Base-by-base conservation (phyloP, 2,329 filamentous ascomycete species). In the Cladosporium sp. region DNA sequence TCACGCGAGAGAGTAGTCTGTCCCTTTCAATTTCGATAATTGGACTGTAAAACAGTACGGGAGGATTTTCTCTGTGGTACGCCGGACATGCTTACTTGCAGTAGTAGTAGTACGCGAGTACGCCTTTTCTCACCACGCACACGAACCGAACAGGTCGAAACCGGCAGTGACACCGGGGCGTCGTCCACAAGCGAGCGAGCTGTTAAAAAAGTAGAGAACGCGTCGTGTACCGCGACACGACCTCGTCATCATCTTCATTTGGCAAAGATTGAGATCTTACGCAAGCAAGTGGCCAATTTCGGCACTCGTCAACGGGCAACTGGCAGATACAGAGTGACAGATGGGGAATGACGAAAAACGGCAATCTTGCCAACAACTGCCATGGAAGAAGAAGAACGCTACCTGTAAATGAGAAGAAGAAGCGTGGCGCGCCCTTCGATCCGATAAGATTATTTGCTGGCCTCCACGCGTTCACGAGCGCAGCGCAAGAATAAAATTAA, bases 191-290 rank as follows among this genome's bases (percentile, higher is more conserved):
- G 51, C 51, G 26, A 30, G 23, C 13, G 51, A 54, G 51, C 26
- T 21, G 51, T 54, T n/a, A 30, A 28, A 32, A 18, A 21, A 28
- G 32, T 11, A 30, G 5, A 54, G 25, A 11, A 54, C 51, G 51
- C 51, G 51, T 54, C 51, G 51, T 54, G 51, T 23, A 4, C 1
- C 51, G 51, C 51, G 51, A 54, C 51, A 54, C 51, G 51, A 32
- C 18, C n/a, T 54, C 8, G 3, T n/a, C 49, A 13, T 23, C 39
- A 46, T 46, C 18, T 18, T 43, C 25, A 32, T 30, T n/a, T n/a
- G 25, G 18, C 28, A 26, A 2, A 54, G 5, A 28, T n/a, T 54
- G 51, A 32, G 30, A 30, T 30, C 51, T 54, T 54, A 54, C 51
- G 51, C 51, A 54, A 54, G 26, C 51, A n/a, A 21, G 8, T 21